Conservation (phyloP, 192 early-diverging fungal species). For the Entomortierella chlamydospora region DNA sequence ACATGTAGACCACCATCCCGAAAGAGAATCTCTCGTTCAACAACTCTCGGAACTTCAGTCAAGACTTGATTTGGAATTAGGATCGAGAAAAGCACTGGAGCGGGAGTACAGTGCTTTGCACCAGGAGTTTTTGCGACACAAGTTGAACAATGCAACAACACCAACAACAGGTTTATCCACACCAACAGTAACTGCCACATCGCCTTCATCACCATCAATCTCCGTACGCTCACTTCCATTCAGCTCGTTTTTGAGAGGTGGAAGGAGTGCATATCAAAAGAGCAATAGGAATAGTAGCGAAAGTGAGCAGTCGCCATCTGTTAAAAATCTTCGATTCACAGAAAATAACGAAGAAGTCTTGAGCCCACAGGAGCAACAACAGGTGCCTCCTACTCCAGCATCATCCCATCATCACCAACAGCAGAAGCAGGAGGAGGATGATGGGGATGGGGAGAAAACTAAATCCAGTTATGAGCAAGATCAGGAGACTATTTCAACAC, state of each 20-base stretch:
- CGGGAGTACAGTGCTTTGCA: conserved; percentile 24
- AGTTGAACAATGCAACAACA: background rate
- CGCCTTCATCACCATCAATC: background rate
- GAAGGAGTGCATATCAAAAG: conserved; percentile 10
- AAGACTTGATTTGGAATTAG: conserved; percentile 16
- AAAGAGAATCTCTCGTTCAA: conserved; percentile 28
- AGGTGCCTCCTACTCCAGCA: background rate
- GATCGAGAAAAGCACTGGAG: conserved; percentile 24
- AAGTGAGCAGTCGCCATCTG: background rate
- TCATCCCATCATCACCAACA: background rate
- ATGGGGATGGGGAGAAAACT: background rate
- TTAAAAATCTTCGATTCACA: background rate
- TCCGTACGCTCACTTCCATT: conserved; percentile 26
- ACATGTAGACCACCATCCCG: conserved; percentile 47
- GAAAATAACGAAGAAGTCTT: background rate
- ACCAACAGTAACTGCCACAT: background rate
- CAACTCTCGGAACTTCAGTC: conserved; percentile 26
- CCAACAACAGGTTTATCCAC: background rate
- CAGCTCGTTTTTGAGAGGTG: conserved; percentile 23
- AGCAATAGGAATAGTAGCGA: conserved; percentile 1
- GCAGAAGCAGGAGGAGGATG: conserved; percentile 2
- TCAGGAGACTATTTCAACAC: background rate
- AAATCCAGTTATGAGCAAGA: background rate
- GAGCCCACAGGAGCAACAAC: background rate
- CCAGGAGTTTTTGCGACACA: conserved; percentile 11